Base-by-base conservation (phyloP, 495 filamentous ascomycete genomes). In the Tuber melanosporum region DNA sequence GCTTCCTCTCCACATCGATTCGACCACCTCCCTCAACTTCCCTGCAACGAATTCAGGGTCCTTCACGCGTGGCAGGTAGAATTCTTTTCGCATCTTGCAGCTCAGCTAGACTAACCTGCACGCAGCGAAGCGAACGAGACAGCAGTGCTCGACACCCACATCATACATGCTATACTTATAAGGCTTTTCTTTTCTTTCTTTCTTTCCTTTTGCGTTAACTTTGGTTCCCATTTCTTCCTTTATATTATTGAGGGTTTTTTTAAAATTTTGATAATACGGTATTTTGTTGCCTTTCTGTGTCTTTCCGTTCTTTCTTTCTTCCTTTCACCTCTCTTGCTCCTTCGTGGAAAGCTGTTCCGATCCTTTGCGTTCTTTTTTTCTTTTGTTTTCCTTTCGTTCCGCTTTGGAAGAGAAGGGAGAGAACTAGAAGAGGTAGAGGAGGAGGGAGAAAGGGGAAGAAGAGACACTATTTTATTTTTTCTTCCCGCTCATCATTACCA, bases 21-120 rank as follows among this genome's bases (percentile, higher is more conserved):
- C 77, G 73, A 71, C 77, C 62, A 73, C 71, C 71, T 74, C 73
- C 78, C 70, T 78, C 76, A 46, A 62, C 0, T 66, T 32, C 71
- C 75, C 78, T 80, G 78, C 77, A 79, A 79, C 73, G 46, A 66
- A 62, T 80, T 80, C 76, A 80, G 78, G 78, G 76, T 79, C 57
- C 78, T 72, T 80, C 73, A 78, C 78, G 76, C 78, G 78, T 79
- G 75, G 78, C 78, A 78, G 75, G 47, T 66, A 75, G 77, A 80
- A 79, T 79, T 78, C 78, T 73, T 78, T 78, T 75, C 78, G 72
- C 75, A 76, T 79, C 57, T 80, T 74, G 78, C 77, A 75, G 78
- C 76, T 46, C 78, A 62, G 57, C 72, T 79, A 32, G 32, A 32
- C 32, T 32, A 57, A 57, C 76, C 73, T 71, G 75, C 70, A 74